These are phyloP conservation scores for Urostyla sp. DNA, from an alignment of 73 alveolate genomes.

Conservation along the genomic window DNA sequence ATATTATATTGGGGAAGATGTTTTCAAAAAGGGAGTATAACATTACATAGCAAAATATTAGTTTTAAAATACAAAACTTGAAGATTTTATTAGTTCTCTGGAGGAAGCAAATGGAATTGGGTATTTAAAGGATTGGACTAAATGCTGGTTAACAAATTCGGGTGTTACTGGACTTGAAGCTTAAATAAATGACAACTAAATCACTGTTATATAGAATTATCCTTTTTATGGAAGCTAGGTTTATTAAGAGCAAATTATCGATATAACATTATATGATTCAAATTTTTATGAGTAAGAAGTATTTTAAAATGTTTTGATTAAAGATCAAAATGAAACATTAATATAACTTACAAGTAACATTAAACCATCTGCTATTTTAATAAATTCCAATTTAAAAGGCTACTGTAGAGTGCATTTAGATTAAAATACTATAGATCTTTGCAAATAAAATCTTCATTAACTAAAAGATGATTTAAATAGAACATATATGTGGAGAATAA, in stretches of 20 bases:
- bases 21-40: conserved; percentile 87
- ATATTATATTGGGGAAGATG: conserved; percentile 89
- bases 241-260: conserved; percentile 70
- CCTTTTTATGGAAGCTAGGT: conserved; percentile 67
- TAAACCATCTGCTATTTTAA: conserved; percentile 78
- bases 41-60: conserved; percentile 84
- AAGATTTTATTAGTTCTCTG: conserved; percentile 91
- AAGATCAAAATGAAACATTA: conserved; percentile 57
- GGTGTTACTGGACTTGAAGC: conserved; percentile 82
- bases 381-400: conserved; percentile 83
- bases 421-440: conserved; percentile 59
- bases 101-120: conserved; percentile 75
- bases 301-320: conserved; percentile 63
- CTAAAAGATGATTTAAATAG: conserved; percentile 35
- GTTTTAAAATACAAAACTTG: conserved; percentile 86
- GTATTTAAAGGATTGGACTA: conserved; percentile 72
- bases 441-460: neutral
- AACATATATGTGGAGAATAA: conserved; percentile 17
- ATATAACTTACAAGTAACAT: no score
- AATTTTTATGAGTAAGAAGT: conserved; percentile 58
- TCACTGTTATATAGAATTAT: conserved; percentile 72
- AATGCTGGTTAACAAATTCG: conserved; percentile 82
- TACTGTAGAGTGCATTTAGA: conserved; percentile 82
- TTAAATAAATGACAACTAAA: conserved; percentile 66
- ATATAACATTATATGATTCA: conserved; percentile 77